These are phyloP conservation scores for Cucurbita argyrosperma DNA, from an alignment of 306 rosid genomes.

Conservation along the genomic window DNA sequence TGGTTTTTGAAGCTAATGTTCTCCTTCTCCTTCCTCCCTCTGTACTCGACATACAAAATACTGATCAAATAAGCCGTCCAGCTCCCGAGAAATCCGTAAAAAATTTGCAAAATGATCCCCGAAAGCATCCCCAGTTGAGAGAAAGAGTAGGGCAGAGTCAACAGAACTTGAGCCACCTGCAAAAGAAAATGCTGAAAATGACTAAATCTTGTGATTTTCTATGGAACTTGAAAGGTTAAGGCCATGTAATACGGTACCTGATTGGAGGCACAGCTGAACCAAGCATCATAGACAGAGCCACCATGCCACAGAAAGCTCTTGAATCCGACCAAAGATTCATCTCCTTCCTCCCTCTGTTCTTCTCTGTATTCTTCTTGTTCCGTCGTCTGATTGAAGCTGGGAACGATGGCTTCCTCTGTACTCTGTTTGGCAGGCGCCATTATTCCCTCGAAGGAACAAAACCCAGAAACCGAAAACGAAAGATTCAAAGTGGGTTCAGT, in stretches of 20 bases:
- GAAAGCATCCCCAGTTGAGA: constrained; percentile 53
- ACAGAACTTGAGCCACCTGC: constrained; percentile 62
- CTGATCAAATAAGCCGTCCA: constrained; percentile 65
- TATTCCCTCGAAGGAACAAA: not conserved
- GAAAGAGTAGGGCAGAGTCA: constrained; percentile 48
- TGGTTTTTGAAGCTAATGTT: constrained; percentile 56
- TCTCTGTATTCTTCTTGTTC: constrained; percentile 18
- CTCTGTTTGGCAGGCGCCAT: constrained; percentile 23
- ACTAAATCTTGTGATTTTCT: not conserved
- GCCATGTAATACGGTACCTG: constrained; percentile 17
- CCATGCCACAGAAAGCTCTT: constrained; percentile 48
- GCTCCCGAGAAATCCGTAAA: constrained; percentile 46
- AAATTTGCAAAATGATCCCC: constrained; percentile 41
- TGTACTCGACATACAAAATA: constrained; percentile 41
- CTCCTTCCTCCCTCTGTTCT: constrained; percentile 18
- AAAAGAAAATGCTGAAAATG: not conserved
- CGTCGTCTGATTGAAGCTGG: constrained; percentile 19
- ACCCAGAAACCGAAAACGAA: not conserved
- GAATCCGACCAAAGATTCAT: constrained; percentile 10
- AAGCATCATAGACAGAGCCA: constrained; percentile 55
- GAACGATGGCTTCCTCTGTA: constrained; percentile 40
- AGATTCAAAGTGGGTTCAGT: not conserved
- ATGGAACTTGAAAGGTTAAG: not conserved
- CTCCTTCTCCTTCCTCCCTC: constrained; percentile 52
- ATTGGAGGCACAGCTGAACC: constrained; percentile 18